Base-by-base conservation (phyloP, 1,284 basidiomycete genomes). In the Mycosarcoma maydis region DNA sequence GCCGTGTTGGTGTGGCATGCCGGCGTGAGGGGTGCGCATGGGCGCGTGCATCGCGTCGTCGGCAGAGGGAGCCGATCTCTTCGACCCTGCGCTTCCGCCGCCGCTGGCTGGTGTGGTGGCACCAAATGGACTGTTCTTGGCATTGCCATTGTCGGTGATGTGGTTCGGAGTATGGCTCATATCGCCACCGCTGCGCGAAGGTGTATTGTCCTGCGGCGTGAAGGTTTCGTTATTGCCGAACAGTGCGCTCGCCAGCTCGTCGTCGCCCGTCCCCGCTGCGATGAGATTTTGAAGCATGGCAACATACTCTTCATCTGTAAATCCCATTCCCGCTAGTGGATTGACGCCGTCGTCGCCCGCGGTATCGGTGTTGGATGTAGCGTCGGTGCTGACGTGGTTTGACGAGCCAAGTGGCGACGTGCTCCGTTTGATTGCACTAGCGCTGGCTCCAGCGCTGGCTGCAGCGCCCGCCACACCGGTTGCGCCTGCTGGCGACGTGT, bases 271-370 rank as follows among this genome's bases (percentile, higher is more conserved):
- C 2, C 77, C 77, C 0, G 77, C 74, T 0, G 77, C 60, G 20
- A 79, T 74, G 22, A 79, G 44, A 49, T 74, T 76, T 43, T 79
- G 77, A 13, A 79, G 55, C 77, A 79, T 79, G 2, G 68, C 66
- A 4, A 79, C 67, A 49, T 79, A 79, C 49, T 79, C 74, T 34
- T 76, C 72, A 36, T 79, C 77, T 2, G 67, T 75, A 37, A 79
- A 79, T 10, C 77, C 77, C 74, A 77, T 74, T 8, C 66, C 73
- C 6, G 73, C 73, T 0, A 79, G 45, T 0, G 77, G 77, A 37
- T 79, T 79, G 16, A 70, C 46, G n/a, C 56, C 47, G 1, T 36
- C 54, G 14, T 59, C 66, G 4, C 49, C 70, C 3, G 51, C 47
- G 8, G 36, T 50, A 17, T 24, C 44, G 5, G 46, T 37, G 32